Conservation (phyloP, 2,329 filamentous ascomycete species). For the Colletotrichum spinosum region DNA sequence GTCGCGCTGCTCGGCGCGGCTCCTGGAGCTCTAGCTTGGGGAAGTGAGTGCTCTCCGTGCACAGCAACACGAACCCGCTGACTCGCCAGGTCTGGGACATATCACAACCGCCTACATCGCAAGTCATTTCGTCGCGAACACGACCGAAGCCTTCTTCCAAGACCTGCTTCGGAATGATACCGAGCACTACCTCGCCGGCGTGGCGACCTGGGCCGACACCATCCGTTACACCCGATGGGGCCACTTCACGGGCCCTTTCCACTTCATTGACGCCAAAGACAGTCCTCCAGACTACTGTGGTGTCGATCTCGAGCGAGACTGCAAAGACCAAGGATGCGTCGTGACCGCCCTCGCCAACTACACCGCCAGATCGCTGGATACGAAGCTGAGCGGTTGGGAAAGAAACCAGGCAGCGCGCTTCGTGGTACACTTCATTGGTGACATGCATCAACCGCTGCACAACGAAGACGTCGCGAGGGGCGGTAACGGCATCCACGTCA, state of each 20-base stretch:
- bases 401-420: constrained; percentile 73
- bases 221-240: constrained; percentile 74
- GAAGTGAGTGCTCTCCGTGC: constrained; percentile 49
- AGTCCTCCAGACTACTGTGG: constrained; percentile 67
- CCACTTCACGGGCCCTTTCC: constrained; percentile 70
- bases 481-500: constrained; percentile 76
- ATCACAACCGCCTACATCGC: constrained; percentile 75
- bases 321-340: constrained; percentile 71
- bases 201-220: constrained; percentile 76
- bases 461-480: constrained; percentile 72
- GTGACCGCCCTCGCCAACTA: constrained; percentile 71
- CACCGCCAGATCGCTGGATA: constrained; percentile 65
- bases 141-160: constrained; percentile 69
- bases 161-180: constrained; percentile 65
- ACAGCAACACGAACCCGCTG: constrained; percentile 13
- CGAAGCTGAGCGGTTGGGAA: constrained; percentile 55
- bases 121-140: constrained; percentile 67
- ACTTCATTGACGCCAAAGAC: constrained; percentile 78
- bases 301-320: constrained; percentile 71
- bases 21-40: constrained; percentile 52
- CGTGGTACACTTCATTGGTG: constrained; percentile 75
- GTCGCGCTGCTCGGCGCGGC: constrained; percentile 45
- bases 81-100: constrained; percentile 67
- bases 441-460: constrained; percentile 77
- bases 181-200: constrained; percentile 69